Evolutionary conservation across 23 red algal species (phyloP).

Genomic region (Agarophyton chilense): DNA sequence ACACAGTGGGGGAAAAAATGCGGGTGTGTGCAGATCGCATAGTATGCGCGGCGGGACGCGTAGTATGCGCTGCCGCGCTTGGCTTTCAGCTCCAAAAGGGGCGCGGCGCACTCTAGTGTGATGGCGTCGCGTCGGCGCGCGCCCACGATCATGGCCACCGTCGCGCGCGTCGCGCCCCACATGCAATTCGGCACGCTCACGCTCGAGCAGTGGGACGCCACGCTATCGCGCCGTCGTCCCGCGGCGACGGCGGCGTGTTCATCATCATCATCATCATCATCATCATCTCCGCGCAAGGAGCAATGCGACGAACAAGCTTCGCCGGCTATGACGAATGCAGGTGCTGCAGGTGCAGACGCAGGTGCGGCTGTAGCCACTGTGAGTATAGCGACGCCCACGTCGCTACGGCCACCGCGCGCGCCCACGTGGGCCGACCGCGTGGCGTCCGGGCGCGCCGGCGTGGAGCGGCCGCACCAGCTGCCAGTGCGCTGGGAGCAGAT

Average conservation of each 20-base stretch:
- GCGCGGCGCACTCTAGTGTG: too few relatives aligned
- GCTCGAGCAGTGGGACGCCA: conserved; percentile 36
- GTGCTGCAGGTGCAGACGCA: too few relatives aligned
- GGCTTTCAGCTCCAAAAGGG: too few relatives aligned
- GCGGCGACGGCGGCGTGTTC: neutral
- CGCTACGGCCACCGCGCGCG: neutral
- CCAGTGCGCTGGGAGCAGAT: conserved; percentile 8
- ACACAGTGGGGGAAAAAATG: too few relatives aligned
- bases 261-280: neutral
- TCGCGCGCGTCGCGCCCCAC: conserved; percentile 7
- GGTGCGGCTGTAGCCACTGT: too few relatives aligned
- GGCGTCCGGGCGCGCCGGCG: neutral
- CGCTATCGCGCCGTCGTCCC: neutral
- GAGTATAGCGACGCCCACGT: too few relatives aligned
- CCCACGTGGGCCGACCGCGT: conserved; percentile 52
- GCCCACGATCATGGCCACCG: neutral
- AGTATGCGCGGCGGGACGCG: too few relatives aligned
- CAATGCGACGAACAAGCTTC: too few relatives aligned
- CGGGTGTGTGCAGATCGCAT: too few relatives aligned
- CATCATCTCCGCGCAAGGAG: neutral
- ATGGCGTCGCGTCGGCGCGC: neutral
- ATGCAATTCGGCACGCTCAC: conserved; percentile 65
- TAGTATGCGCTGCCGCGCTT: too few relatives aligned
- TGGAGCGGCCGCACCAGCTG: neutral
- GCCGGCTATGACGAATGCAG: too few relatives aligned